Percentiles rank a stretch among this genome's conserved stretches.
Conservation (phyloP, 2,329 filamentous ascomycete species). For the Fusarium luffae region DNA sequence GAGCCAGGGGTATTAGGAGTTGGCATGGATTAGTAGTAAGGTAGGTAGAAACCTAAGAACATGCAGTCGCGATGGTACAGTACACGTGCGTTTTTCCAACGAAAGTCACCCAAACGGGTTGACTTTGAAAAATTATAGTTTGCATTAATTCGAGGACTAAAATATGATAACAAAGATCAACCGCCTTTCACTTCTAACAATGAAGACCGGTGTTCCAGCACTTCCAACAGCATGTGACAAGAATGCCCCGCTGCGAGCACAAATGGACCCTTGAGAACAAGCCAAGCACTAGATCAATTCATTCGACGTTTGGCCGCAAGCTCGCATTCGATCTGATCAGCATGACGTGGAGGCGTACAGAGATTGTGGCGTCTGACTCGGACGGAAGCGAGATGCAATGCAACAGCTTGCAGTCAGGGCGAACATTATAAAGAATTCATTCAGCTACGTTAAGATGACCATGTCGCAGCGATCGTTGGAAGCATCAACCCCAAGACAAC, state of each 20-base stretch:
- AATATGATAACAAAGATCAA: neutral
- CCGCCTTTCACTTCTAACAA: neutral
- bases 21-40: neutral
- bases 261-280: slow-evolving; percentile 26
- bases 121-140: slow-evolving; percentile 8
- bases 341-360: slow-evolving; percentile 33
- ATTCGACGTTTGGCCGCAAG: neutral
- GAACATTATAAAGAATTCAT: slow-evolving; percentile 53
- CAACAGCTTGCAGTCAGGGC: slow-evolving; percentile 11
- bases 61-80: slow-evolving; percentile 9
- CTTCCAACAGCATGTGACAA: slow-evolving; percentile 15
- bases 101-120: slow-evolving; percentile 8
- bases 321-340: neutral
- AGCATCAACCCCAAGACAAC: slow-evolving; percentile 52
- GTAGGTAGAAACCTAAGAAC: neutral
- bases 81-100: slow-evolving; percentile 9
- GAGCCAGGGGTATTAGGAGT: neutral
- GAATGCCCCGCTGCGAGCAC: slow-evolving; percentile 21
- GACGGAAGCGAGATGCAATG: neutral
- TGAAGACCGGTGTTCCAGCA: neutral
- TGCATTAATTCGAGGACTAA: neutral
- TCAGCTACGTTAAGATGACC: slow-evolving; percentile 53
- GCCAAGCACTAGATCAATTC: slow-evolving; percentile 13
- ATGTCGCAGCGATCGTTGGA: slow-evolving; percentile 53
- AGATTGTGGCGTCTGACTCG: slow-evolving; percentile 17